These are phyloP conservation scores for Syncephalastrum contaminatum DNA, from an alignment of 371 early-diverging fungal genomes.

Conservation along the genomic window DNA sequence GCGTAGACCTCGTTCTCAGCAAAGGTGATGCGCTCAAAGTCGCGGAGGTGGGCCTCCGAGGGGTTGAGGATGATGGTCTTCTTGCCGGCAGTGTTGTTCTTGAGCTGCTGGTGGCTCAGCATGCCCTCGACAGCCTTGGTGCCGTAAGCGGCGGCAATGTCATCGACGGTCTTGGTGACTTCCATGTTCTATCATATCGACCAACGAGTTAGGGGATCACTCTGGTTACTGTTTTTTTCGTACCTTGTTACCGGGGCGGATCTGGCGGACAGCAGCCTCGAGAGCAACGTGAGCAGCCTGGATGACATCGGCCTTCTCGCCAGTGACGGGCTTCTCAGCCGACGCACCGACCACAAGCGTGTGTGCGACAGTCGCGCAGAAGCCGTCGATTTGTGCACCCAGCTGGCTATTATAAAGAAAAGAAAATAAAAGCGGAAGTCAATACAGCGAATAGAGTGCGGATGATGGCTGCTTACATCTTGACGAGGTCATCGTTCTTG, in stretches of 20 bases:
- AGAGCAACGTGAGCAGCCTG: conserved; percentile 85
- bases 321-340: conserved; percentile 76
- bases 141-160: conserved; percentile 76
- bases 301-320: conserved; percentile 87
- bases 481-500: conserved; percentile 85
- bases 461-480: conserved; percentile 62
- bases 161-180: conserved; percentile 81
- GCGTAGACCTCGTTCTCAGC: conserved; percentile 87
- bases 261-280: conserved; percentile 80
- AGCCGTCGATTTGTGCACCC: conserved; percentile 96
- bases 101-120: conserved; percentile 84
- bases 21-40: conserved; percentile 71
- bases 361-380: conserved; percentile 82
- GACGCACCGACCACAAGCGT: conserved; percentile 89
- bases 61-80: conserved; percentile 93
- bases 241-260: conserved; percentile 84
- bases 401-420: conserved; percentile 61
- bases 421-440: conserved; percentile 1
- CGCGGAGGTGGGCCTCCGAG: conserved; percentile 72
- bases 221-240: background rate
- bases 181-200: conserved; percentile 52
- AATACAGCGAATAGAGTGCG: background rate
- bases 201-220: background rate
- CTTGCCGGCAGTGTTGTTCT: conserved; percentile 87
- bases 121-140: conserved; percentile 91